Evolutionary conservation across 108 stramenopile species (phyloP).

Genomic region (Chaetoceros tenuissimus): DNA sequence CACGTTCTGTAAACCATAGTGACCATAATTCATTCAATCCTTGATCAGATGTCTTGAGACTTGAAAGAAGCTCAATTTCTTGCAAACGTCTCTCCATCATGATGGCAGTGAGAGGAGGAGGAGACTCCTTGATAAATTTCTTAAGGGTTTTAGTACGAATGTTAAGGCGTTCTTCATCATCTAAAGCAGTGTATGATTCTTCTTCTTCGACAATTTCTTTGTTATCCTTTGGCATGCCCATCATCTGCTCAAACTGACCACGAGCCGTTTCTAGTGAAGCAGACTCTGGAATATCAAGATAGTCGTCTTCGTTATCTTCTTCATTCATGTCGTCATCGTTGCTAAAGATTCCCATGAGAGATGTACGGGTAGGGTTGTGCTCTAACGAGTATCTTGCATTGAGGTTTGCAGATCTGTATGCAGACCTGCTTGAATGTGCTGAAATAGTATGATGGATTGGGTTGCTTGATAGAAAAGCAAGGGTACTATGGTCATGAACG

Average conservation of each 20-base stretch:
- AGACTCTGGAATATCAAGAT: neutral
- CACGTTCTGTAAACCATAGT: conserved; percentile 51
- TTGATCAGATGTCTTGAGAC: conserved; percentile 21
- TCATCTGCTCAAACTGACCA: neutral
- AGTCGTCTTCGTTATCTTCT: neutral
- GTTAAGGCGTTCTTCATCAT: neutral
- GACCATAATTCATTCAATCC: conserved; percentile 26
- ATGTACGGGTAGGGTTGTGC: too few species aligned
- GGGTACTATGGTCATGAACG: too few species aligned
- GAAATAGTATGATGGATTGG: too few species aligned
- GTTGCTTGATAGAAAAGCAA: too few species aligned
- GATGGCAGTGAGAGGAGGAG: conserved; percentile 38
- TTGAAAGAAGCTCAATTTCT: conserved; percentile 29
- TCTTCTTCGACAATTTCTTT: neutral
- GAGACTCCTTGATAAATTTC: conserved; percentile 11
- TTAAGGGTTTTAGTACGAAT: neutral
- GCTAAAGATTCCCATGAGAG: too few species aligned
- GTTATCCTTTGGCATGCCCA: neutral
- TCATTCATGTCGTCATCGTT: neutral
- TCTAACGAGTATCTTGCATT: too few species aligned
- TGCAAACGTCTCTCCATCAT: conserved; percentile 24
- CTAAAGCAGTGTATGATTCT: neutral
- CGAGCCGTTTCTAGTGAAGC: neutral
- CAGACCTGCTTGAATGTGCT: too few species aligned
- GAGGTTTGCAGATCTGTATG: too few species aligned